These are phyloP conservation scores for Gymnopilus junonius DNA, from an alignment of 768 basidiomycete species.

Conservation along the genomic window DNA sequence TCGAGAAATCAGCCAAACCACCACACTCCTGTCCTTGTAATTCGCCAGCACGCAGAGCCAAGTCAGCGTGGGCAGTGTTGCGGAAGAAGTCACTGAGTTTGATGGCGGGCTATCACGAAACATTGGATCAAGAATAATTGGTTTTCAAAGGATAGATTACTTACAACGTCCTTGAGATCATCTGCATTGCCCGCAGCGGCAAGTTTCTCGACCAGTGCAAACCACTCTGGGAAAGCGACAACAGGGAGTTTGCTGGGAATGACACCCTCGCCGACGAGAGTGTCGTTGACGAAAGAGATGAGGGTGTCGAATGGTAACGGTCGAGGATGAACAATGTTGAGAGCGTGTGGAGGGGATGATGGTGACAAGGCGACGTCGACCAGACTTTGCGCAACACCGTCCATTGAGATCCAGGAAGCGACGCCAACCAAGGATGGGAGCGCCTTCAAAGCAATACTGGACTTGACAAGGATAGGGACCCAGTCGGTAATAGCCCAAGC, in stretches of 20 bases:
- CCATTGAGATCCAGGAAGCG: slow-evolving; percentile 42
- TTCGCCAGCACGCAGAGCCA: slow-evolving; percentile 9
- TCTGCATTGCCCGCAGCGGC: slow-evolving; percentile 25
- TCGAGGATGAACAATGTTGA: slow-evolving; percentile 44
- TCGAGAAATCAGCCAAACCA: slow-evolving; percentile 21
- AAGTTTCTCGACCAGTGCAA: slow-evolving; percentile 27
- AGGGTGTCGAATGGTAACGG: slow-evolving; percentile 33
- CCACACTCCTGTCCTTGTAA: slow-evolving; percentile 15
- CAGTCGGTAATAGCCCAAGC: slow-evolving; percentile 45
- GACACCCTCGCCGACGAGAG: slow-evolving; percentile 19
- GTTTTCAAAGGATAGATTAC: slow-evolving; percentile 10
- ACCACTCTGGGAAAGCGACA: slow-evolving; percentile 33
- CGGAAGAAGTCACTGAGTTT: slow-evolving; percentile 34
- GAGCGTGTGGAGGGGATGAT: slow-evolving; percentile 23
- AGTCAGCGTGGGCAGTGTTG: slow-evolving; percentile 22
- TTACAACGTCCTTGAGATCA: slow-evolving; percentile 34
- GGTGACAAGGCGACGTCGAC: slow-evolving; percentile 34
- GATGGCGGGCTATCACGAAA: slow-evolving; percentile 33
- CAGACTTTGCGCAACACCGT: slow-evolving; percentile 36
- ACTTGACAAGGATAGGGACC: slow-evolving; percentile 44
- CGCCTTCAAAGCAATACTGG: slow-evolving; percentile 33
- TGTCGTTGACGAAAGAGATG: slow-evolving; percentile 26
- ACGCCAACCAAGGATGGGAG: slow-evolving; percentile 33
- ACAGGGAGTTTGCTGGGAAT: slow-evolving; percentile 17
- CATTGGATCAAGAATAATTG: not conserved